Evolutionary conservation across 1,139 yeast genomes (phyloP), one percentile per base, ranked within the genome.

Genomic region (Pichia sp.): DNA sequence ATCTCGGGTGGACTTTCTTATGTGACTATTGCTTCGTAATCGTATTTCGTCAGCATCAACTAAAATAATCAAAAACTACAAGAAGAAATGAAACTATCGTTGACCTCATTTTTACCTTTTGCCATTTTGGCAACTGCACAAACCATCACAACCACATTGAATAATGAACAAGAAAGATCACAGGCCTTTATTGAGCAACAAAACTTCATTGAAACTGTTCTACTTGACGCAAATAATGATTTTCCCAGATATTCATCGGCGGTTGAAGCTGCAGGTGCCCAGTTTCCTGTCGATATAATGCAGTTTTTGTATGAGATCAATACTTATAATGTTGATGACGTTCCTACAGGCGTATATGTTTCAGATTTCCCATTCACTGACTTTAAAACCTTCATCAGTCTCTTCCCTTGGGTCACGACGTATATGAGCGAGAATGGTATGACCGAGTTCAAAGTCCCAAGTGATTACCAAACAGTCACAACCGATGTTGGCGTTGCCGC

Each of bases 321-420:
- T 1, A 50, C 57, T 3, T 42, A 43, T 36, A 38, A 42, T 9
- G 37, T 40, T 27, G 33, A 32, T 6, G 43, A 36, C 3, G 51
- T 68, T 29, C 52, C 58, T 38, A 54, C 64, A 31, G 52, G 64
- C 2, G 59, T 63, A 40, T 56, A 70, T 38, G 54, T 64, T 8
- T 51, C 51, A 23, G 48, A 55, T 6, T 72, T 72, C 52, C 77
- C 77, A 27, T 68, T 71, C 45, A 54, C 61, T 1, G 68, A 64
- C 5, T 71, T 72, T 49, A 47, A 61, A 31, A 67, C 73, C 1
- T 67, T 67, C 52, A 60, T 68, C 23, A 59, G 70, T 1, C 60
- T 58, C 3, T 69, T 72, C 49, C 72, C 73, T 3, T 71, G 75
- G 75, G 68, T 71, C 49, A 40, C 62, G 1, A 58, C 65, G 2